Percentiles rank a stretch among this genome's conserved stretches.
phyloP scores from a whole-genome alignment of 441 rosid species.

The Bocquillonia castaneifolia region DNA sequence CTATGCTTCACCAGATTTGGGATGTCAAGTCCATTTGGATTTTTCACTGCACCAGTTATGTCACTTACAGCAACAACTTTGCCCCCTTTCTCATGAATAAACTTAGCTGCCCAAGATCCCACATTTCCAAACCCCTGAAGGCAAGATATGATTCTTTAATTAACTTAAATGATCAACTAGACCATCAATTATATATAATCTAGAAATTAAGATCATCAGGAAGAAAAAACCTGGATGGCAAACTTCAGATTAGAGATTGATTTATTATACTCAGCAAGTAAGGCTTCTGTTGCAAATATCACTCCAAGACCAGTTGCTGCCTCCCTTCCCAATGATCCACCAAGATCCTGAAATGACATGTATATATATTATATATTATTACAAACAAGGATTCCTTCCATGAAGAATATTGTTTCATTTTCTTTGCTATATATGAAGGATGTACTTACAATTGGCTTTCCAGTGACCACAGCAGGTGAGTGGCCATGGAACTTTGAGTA shows the following conservation, averaged over 20 bases:
- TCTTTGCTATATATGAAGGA: neutral
- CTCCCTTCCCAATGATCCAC: constrained; percentile 80
- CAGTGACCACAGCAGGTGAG: constrained; percentile 80
- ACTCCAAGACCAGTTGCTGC: constrained; percentile 88
- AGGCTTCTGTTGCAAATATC: constrained; percentile 68
- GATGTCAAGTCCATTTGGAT: constrained; percentile 64
- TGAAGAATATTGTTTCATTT: neutral
- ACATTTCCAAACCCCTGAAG: constrained; percentile 96
- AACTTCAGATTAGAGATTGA: constrained; percentile 59
- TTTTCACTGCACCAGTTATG: constrained; percentile 75
- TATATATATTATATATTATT: too few relatives aligned
- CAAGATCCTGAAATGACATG: constrained; percentile 51
- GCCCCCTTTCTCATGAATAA: constrained; percentile 74
- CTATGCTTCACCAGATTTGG: constrained; percentile 47
- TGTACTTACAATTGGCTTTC: constrained; percentile 67
- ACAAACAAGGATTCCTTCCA: neutral
- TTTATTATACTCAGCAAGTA: constrained; percentile 71
- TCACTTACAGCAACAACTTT: constrained; percentile 76
- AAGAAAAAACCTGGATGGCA: constrained; percentile 63
- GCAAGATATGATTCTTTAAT: neutral
- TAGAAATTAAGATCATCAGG: neutral
- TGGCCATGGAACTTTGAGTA: constrained; percentile 88
- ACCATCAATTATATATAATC: neutral
- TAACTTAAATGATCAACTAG: neutral
- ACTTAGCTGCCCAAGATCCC: constrained; percentile 75